phyloP scores from a whole-genome alignment of 192 early-diverging fungal species.

The Lobosporangium transversale region DNA sequence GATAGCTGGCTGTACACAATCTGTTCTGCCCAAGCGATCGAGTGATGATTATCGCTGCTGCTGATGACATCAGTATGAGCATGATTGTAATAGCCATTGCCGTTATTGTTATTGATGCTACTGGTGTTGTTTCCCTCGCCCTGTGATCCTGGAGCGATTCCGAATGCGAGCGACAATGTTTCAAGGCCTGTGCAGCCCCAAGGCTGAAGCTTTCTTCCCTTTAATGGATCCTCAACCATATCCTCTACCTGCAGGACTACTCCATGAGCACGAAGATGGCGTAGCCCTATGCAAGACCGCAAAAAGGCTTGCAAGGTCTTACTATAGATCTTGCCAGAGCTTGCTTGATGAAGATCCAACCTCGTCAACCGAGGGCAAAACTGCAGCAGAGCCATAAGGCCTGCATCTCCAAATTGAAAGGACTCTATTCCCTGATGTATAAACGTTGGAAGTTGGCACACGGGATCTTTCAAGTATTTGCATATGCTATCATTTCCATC shows the following conservation, averaged over 20 bases:
- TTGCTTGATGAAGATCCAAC: slow-evolving; percentile 8
- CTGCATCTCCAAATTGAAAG: slow-evolving; percentile 4
- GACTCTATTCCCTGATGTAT: not conserved
- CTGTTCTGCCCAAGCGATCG: slow-evolving; percentile 1
- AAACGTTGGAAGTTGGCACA: not conserved
- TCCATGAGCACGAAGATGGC: slow-evolving; percentile 2
- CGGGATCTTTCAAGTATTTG: no score
- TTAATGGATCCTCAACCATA: not conserved
- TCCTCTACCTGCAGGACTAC: slow-evolving; percentile 11
- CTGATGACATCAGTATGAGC: no score
- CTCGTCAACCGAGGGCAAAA: not conserved
- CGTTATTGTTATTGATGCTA: no score
- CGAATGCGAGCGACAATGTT: slow-evolving; percentile 12
- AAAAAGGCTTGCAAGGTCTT: slow-evolving; percentile 4
- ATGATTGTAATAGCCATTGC: no score
- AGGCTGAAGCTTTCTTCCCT: not conserved
- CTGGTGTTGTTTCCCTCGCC: no score
- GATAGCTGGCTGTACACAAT: slow-evolving; percentile 9
- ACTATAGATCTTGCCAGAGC: slow-evolving; percentile 8
- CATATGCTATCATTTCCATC: not conserved
- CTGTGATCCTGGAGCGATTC: not conserved
- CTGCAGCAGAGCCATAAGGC: slow-evolving; percentile 4
- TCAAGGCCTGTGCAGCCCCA: slow-evolving; percentile 3
- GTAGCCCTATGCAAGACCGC: not conserved
- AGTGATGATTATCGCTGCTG: not conserved